Conservation (phyloP, 208 protist species). For the Leishmania amazonensis region DNA sequence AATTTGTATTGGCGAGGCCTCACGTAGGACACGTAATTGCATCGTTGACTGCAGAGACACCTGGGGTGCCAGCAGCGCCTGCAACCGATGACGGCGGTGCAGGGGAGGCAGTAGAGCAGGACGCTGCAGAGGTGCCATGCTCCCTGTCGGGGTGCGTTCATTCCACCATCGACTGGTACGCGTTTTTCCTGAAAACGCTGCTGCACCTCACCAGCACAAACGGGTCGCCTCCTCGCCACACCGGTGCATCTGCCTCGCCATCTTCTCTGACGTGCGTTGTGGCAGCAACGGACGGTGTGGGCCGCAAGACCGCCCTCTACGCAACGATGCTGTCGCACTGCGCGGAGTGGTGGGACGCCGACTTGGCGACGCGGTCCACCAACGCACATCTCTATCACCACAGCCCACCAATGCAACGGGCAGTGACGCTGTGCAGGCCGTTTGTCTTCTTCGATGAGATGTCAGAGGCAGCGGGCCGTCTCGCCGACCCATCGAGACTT, state of each 20-base stretch:
- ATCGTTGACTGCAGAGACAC: not conserved
- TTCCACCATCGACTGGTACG: not conserved
- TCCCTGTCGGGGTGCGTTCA: not conserved
- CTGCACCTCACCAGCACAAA: constrained; percentile 10
- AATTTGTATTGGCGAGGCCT: constrained; percentile 15
- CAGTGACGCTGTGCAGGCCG: not conserved
- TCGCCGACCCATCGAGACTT: not conserved
- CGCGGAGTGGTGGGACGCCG: constrained; percentile 26
- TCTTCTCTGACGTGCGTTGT: not conserved
- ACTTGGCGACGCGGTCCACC: not conserved
- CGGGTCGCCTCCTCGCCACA: not conserved
- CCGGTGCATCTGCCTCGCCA: not conserved
- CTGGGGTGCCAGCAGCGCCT: not conserved
- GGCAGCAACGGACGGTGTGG: constrained; percentile 23
- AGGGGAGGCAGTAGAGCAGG: not conserved
- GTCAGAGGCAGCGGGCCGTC: not conserved
- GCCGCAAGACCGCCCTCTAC: constrained; percentile 18
- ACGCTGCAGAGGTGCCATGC: not conserved
- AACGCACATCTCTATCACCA: not conserved
- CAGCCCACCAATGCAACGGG: not conserved
- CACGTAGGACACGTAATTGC: constrained; percentile 22
- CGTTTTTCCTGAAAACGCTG: constrained; percentile 11
- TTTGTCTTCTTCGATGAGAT: constrained; percentile 16
- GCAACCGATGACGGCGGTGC: not conserved
- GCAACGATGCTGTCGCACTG: constrained; percentile 19